A percentile compares a stretch with the other conserved stretches of the same genome.
Conservation (phyloP, 306 rosid species). For the Delonix regia region DNA sequence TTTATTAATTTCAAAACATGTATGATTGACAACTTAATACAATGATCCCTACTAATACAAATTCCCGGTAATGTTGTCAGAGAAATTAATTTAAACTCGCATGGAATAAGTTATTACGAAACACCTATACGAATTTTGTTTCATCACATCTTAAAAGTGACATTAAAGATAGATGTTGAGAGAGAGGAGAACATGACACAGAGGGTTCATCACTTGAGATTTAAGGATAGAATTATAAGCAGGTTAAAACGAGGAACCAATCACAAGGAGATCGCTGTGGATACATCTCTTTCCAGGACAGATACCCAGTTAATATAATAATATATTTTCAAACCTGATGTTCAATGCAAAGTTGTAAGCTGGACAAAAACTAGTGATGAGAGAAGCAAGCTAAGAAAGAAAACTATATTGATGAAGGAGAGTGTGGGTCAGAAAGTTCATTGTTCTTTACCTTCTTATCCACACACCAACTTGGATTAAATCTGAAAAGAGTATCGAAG, state of each 20-base stretch:
- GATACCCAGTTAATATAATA: conserved; percentile 11
- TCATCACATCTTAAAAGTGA: neutral
- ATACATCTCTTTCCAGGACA: conserved; percentile 45
- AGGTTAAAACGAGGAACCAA: conserved; percentile 41
- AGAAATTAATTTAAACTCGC: neutral
- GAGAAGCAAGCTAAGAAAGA: neutral
- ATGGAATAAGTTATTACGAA: neutral
- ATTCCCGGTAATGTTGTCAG: neutral
- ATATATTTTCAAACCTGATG: conserved; percentile 21
- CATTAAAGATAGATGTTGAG: neutral
- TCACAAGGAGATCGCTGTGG: conserved; percentile 26
- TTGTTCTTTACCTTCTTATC: conserved; percentile 22
- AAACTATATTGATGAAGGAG: neutral
- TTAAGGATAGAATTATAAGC: conserved; percentile 5
- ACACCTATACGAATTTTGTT: no score
- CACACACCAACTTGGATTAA: conserved; percentile 28
- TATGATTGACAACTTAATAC: neutral
- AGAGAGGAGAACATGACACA: neutral
- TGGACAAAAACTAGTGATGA: conserved; percentile 12
- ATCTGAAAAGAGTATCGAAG: conserved; percentile 43
- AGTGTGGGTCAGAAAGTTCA: conserved; percentile 7
- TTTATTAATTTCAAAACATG: neutral
- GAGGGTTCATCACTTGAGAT: neutral
- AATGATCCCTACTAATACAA: neutral
- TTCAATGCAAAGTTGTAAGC: conserved; percentile 25